Evolutionary conservation across 495 filamentous ascomycete species (phyloP).

Genomic region (Penicillium verhagenii): DNA sequence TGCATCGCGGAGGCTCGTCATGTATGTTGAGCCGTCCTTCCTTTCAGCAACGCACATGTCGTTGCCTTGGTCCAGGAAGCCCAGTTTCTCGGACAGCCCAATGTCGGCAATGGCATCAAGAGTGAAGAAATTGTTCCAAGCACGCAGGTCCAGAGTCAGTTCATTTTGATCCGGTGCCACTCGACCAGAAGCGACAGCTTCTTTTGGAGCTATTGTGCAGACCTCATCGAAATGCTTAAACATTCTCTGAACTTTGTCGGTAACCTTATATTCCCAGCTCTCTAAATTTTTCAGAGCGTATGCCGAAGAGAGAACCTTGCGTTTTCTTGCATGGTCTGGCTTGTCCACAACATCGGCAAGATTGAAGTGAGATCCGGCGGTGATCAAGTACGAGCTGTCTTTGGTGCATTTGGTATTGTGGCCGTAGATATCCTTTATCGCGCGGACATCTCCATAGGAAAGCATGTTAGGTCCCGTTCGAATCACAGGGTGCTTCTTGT

Average conservation of each 20-base stretch:
- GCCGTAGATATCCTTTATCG: conserved; percentile 58
- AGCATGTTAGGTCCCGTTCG: conserved; percentile 54
- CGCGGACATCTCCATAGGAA: conserved; percentile 43
- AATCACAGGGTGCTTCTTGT: conserved; percentile 46
- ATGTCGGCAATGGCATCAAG: conserved; percentile 55
- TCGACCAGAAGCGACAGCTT: conserved; percentile 23
- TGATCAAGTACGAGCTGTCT: conserved; percentile 42
- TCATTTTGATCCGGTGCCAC: conserved; percentile 24
- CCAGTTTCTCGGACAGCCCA: conserved; percentile 49
- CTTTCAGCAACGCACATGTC: conserved; percentile 40
- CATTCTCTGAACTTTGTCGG: conserved; percentile 47
- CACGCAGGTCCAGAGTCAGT: conserved; percentile 41
- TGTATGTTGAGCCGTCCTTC: conserved; percentile 42
- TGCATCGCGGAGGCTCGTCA: conserved; percentile 41
- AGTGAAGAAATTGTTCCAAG: conserved; percentile 45
- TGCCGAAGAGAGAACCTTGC: conserved; percentile 50
- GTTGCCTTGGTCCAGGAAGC: conserved; percentile 49
- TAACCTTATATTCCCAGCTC: conserved; percentile 55
- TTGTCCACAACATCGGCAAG: conserved; percentile 50
- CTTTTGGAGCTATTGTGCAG: conserved; percentile 24
- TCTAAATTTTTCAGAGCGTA: conserved; percentile 56
- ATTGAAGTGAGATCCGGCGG: conserved; percentile 42
- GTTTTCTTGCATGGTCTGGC: conserved; percentile 47
- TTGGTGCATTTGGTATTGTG: conserved; percentile 52
- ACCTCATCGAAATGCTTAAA: conserved; percentile 41